Evolutionary conservation across 1,284 basidiomycete genomes (phyloP).

Genomic region (Neolentinus lepideus): DNA sequence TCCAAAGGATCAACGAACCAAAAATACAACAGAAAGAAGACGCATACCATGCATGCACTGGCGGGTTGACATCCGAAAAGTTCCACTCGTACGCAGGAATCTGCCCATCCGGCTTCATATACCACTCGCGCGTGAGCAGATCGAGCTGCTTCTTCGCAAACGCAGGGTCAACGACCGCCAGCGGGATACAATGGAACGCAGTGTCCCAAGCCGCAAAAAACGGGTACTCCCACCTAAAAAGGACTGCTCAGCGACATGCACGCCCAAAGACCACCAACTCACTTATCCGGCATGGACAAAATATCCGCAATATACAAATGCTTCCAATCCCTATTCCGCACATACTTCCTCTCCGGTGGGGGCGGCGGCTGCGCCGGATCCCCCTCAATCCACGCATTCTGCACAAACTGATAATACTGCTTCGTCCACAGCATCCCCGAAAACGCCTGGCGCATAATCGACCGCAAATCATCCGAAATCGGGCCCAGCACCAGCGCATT

Average conservation of each 20-base stretch:
- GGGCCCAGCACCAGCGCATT: constrained; percentile 71
- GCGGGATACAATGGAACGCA: constrained; percentile 96
- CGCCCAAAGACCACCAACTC: constrained; percentile 13
- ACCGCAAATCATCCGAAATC: constrained; percentile 87
- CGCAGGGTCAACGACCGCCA: constrained; percentile 90
- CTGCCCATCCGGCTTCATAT: constrained; percentile 97
- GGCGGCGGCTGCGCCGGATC: constrained; percentile 94
- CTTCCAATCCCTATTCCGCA: constrained; percentile 91
- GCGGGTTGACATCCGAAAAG: constrained; percentile 94
- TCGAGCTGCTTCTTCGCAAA: constrained; percentile 99
- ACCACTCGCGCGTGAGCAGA: constrained; percentile 96
- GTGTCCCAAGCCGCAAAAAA: constrained; percentile 96
- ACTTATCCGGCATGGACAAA: constrained; percentile 98
- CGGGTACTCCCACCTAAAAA: constrained; percentile 87
- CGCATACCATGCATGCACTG: constrained; percentile 88
- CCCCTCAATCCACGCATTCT: constrained; percentile 93
- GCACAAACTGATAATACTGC: constrained; percentile 94
- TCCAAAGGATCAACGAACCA: background rate
- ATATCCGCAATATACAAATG: constrained; percentile 95
- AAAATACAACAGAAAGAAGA: constrained; percentile 3
- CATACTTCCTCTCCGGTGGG: constrained; percentile 80
- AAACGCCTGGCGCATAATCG: constrained; percentile 96
- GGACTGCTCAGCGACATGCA: background rate
- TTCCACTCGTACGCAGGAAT: constrained; percentile 99
- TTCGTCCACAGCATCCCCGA: constrained; percentile 99